These are phyloP conservation scores for Orbilia blumenaviensis DNA, from an alignment of 2,329 filamentous ascomycete genomes.

Conservation along the genomic window DNA sequence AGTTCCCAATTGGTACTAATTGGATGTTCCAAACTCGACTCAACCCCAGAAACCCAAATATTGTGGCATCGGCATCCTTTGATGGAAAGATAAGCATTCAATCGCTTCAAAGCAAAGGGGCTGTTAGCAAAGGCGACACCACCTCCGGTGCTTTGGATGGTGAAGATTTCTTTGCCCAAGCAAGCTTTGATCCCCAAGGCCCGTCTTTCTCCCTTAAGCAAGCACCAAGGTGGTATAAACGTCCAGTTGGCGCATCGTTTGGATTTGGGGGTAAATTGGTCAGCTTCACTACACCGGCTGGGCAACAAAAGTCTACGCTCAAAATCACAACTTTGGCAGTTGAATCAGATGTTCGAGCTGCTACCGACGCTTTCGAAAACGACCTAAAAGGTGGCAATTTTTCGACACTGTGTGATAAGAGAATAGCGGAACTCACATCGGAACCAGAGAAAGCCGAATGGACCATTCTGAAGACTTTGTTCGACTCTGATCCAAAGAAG, in stretches of 20 bases:
- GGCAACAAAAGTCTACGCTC: constrained; percentile 77
- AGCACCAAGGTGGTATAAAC: constrained; percentile 88
- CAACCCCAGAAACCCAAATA: constrained; percentile 89
- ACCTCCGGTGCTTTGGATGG: constrained; percentile 79
- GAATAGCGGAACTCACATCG: constrained; percentile 76
- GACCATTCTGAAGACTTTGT: constrained; percentile 89
- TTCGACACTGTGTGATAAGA: constrained; percentile 78
- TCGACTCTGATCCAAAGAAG: constrained; percentile 83
- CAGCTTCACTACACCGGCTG: constrained; percentile 72
- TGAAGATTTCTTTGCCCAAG: constrained; percentile 95
- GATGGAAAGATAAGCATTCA: constrained; percentile 96
- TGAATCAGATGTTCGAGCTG: constrained; percentile 82
- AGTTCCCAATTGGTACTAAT: constrained; percentile 97
- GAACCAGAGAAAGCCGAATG: constrained; percentile 96
- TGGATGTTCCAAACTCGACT: constrained; percentile 97
- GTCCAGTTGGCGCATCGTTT: constrained; percentile 85
- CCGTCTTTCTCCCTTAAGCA: constrained; percentile 86
- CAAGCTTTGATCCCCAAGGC: constrained; percentile 88
- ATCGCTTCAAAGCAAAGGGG: constrained; percentile 81
- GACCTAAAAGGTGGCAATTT: constrained; percentile 81
- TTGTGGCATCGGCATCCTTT: constrained; percentile 94
- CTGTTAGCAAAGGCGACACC: constrained; percentile 63
- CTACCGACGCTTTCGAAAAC: constrained; percentile 86
- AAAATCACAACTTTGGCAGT: constrained; percentile 87
- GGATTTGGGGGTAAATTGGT: constrained; percentile 95